phyloP scores from a whole-genome alignment of 1,284 basidiomycete genomes.

The Meira miltonrushii region DNA sequence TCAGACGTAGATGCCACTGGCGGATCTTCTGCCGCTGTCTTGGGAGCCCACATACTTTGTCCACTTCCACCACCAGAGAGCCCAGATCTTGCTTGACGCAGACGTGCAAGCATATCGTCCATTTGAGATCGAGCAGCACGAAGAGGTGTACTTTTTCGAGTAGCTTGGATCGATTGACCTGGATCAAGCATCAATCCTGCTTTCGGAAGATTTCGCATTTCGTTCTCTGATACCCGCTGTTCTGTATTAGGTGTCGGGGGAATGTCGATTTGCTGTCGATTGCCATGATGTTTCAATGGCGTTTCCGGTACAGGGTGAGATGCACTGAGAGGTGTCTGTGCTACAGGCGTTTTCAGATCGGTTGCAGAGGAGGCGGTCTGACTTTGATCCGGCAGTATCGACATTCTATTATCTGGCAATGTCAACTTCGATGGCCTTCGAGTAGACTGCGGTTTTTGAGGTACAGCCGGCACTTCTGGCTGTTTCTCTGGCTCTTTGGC shows the following conservation, averaged over 20 bases:
- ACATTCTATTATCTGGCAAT: neutral
- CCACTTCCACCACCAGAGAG: constrained; percentile 22
- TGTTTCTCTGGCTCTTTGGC: constrained; percentile 4
- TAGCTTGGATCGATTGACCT: neutral
- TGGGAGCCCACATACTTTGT: constrained; percentile 24
- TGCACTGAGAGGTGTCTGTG: constrained; percentile 38
- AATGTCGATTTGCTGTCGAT: neutral
- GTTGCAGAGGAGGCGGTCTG: neutral
- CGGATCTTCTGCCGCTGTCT: neutral
- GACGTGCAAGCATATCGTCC: constrained; percentile 28
- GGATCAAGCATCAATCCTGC: constrained; percentile 6
- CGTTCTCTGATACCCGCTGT: neutral
- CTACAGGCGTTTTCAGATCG: constrained; percentile 2
- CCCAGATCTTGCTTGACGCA: constrained; percentile 22
- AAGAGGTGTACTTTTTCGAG: neutral
- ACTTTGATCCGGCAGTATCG: too few relatives aligned
- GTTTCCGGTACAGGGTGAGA: constrained; percentile 39
- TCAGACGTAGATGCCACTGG: constrained; percentile 9
- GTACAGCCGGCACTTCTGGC: neutral
- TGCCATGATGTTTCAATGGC: constrained; percentile 29
- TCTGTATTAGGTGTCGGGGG: neutral
- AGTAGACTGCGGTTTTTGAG: neutral
- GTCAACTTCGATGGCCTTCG: neutral
- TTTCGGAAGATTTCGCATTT: constrained; percentile 24
- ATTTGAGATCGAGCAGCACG: constrained; percentile 18